Evolutionary conservation across 2,329 filamentous ascomycete species (phyloP).

Genomic region (Botryotinia narcissicola): DNA sequence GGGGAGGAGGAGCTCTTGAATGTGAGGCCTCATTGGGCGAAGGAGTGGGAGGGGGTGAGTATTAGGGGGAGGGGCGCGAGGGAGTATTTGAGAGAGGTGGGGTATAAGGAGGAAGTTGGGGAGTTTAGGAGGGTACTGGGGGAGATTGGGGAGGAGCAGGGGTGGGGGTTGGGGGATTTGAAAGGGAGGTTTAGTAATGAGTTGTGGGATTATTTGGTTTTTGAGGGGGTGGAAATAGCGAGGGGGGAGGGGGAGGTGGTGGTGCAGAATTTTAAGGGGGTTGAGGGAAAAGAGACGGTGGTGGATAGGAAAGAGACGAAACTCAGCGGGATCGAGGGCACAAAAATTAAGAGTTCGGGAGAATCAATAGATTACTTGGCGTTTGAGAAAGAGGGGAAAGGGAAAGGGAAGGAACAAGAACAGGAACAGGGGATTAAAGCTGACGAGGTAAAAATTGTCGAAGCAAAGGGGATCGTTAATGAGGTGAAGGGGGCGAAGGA

Average conservation of each 20-base stretch:
- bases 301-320: background rate
- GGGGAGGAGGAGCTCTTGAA: background rate
- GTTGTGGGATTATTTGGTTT: conserved; percentile 37
- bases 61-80: background rate
- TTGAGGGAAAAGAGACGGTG: background rate
- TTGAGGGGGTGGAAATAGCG: background rate
- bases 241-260: too few species aligned
- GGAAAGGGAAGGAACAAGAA: background rate
- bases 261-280: too few species aligned
- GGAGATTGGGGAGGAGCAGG: conserved; percentile 41
- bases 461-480: rapidly evolving
- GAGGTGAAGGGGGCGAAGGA: background rate
- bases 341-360: background rate
- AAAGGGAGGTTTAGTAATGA: conserved; percentile 43
- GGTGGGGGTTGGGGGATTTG: conserved; percentile 42
- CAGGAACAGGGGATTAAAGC: background rate
- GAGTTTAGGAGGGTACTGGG: conserved; percentile 27
- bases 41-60: conserved; percentile 40
- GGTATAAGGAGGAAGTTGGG: background rate
- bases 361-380: background rate
- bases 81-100: background rate
- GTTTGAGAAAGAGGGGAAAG: background rate
- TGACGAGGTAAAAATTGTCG: background rate
- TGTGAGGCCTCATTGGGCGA: conserved; percentile 45
- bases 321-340: background rate